Evolutionary conservation across 106 monocot genomes (phyloP), one percentile per base, ranked within the genome.

Genomic region (Acorus calamus): DNA sequence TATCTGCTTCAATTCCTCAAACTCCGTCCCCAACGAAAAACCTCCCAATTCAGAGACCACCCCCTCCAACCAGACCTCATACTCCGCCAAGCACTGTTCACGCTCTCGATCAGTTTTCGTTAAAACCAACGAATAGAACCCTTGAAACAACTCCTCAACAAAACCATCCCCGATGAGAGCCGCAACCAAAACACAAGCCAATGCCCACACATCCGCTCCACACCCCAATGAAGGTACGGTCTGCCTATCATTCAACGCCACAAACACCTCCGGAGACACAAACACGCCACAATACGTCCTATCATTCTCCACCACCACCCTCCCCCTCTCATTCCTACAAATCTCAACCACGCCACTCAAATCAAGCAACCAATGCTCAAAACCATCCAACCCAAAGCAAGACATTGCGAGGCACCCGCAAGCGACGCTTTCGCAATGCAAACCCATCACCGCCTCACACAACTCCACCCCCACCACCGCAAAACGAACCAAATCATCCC

Each of bases 141-240:
- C 58, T 52, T 71, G 58, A 44, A 69, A 60, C n/a, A 84, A 56
- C 57, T 78, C 65, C 4, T 4, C 8, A 50, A 9, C 58, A 56
- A 72, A 53, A 4, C 50, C 47, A 74, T 81, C 64, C 45, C 84
- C 77, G 4, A 62, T 46, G 50, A 96, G 67, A 75, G 84, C 66
- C 57, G 69, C 54, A 12, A 72, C 66, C 5, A 98, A 52, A 3
- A 85, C 66, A 76, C 83, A 91, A 55, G 78, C 80, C 60, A 98
- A 73, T 28, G 83, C 87, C 96, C 96, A 98, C 65, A 85, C 80
- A 79, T 98, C 91, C 3, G 87, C 83, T 6, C 60, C 64, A 80
- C 67, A 71, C 10, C 74, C 71, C 50, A 77, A 59, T 2, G 56
- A 70, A 62, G 8, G 57, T 42, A 14, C 7, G 44, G 54, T 54